These are phyloP conservation scores for Glycine soja DNA, from an alignment of 306 rosid species.

Conservation along the genomic window DNA sequence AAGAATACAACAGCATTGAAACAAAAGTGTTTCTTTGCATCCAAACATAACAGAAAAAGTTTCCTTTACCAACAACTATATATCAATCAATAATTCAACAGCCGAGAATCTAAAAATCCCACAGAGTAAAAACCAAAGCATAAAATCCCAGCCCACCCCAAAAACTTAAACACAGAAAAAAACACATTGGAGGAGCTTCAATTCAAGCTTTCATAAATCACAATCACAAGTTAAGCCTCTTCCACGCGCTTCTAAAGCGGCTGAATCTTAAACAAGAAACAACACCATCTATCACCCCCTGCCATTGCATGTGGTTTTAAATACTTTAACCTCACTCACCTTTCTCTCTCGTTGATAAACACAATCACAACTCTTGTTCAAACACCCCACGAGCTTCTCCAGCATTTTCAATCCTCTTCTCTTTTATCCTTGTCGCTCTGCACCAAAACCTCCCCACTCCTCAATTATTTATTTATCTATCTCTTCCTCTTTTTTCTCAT, in stretches of 20 bases:
- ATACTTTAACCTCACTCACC: constrained; percentile 27
- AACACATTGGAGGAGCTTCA: neutral
- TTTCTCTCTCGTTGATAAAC: constrained; percentile 43
- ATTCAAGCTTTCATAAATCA: constrained; percentile 16
- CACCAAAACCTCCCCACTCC: constrained; percentile 36
- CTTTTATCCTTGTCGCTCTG: constrained; percentile 35
- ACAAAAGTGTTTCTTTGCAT: constrained; percentile 50
- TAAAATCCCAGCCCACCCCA: constrained; percentile 25
- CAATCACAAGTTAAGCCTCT: constrained; percentile 11
- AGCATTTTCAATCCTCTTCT: constrained; percentile 39
- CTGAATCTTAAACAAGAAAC: constrained; percentile 47
- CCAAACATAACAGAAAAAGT: constrained; percentile 46
- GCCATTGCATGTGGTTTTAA: constrained; percentile 49
- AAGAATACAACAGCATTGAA: constrained; percentile 54
- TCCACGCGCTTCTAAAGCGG: constrained; percentile 57
- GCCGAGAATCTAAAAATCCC: neutral
- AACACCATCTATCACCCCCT: constrained; percentile 44
- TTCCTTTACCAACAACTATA: constrained; percentile 34
- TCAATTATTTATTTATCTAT: constrained; percentile 32
- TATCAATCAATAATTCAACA: constrained; percentile 38
- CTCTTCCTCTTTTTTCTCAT: neutral
- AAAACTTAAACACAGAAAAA: neutral
- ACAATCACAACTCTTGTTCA: constrained; percentile 41
- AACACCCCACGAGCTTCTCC: constrained; percentile 51
- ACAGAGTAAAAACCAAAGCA: constrained; percentile 28